Evolutionary conservation across 2,329 filamentous ascomycete species (phyloP), one percentile per base, ranked within the genome.

Genomic region (Dendryphion nanum): DNA sequence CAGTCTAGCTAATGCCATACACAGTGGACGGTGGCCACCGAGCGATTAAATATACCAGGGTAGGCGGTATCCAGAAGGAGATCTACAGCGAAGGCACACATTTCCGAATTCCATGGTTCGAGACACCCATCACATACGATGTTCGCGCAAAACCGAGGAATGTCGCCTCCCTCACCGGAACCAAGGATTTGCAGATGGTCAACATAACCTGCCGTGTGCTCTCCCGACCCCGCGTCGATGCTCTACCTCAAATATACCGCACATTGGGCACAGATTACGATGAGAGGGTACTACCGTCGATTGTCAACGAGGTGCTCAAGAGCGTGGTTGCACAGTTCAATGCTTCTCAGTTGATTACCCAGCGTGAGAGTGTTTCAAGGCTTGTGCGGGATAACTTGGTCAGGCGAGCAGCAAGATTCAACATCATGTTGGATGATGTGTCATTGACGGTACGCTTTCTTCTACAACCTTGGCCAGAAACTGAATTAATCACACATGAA

Each of bases 151-250:
- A 91, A 77, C 93, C 93, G 59, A 84, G 93, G 66, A 96, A 95
- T 63, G 90, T 98, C 57, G 86, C 93, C 52, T 97, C 93, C 51
- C 81, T 98, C 52, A 98, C 93, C 43, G 93, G 93, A 56, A 98
- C 93, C 63, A 98, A 98, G 78, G 93, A 98, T 72, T 75, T 98
- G 71, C 93, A 98, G 76, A 98, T 98, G 93, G 93, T 97, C 65
- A 98, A 98, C 80, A 97, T 98, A 67, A 98, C 91, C 63, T 98
- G 93, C 72, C 91, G 93, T 87, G 93, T 98, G 42, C 86, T 98
- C 37, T 96, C 91, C 42, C 79, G 89, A 57, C 93, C 93, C 40
- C 82, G 89, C 41, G 75, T 98, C 60, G 82, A 87, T 51, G 86
- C 90, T 20, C 81, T 98, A 29, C 93, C 93, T 14, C 89, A 95